Evolutionary conservation across 192 early-diverging fungal species (phyloP).

Genomic region (Rhizophagus prolifer): DNA sequence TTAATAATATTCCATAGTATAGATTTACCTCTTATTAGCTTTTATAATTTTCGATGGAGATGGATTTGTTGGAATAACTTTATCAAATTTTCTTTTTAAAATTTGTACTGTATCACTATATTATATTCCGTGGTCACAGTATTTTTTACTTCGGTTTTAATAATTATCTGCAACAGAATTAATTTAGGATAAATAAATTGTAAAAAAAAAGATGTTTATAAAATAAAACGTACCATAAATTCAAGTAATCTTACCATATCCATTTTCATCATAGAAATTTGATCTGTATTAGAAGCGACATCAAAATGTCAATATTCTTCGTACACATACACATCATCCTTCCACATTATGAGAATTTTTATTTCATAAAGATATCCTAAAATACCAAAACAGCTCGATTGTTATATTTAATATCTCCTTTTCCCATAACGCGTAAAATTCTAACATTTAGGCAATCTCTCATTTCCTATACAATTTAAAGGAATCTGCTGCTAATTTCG

Average conservation of each 20-base stretch:
- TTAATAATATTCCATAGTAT: too few species aligned
- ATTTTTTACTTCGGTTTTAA: slow-evolving; percentile 10
- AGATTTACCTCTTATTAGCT: too few species aligned
- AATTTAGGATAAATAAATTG: slow-evolving; percentile 19
- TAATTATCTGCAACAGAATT: not conserved
- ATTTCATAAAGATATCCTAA: too few species aligned
- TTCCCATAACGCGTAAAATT: slow-evolving; percentile 3
- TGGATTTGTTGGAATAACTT: not conserved
- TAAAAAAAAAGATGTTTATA: not conserved
- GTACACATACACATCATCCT: too few species aligned
- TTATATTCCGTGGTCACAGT: slow-evolving; percentile 2
- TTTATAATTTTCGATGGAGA: not conserved
- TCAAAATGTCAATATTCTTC: not conserved
- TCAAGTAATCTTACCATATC: not conserved
- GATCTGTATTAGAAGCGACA: not conserved
- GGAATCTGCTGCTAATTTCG: too few species aligned
- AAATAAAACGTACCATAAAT: slow-evolving; percentile 17
- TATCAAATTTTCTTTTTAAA: slow-evolving; percentile 17
- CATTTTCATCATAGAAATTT: not conserved
- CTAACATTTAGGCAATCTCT: too few species aligned
- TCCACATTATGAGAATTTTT: slow-evolving; percentile 5
- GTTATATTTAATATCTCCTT: slow-evolving; percentile 3
- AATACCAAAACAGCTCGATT: too few species aligned
- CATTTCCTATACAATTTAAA: too few species aligned
- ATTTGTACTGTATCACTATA: slow-evolving; percentile 7